Evolutionary conservation across 2,329 filamentous ascomycete genomes (phyloP), one percentile per base, ranked within the genome.

Genomic region (Metarhizium anisopliae): DNA sequence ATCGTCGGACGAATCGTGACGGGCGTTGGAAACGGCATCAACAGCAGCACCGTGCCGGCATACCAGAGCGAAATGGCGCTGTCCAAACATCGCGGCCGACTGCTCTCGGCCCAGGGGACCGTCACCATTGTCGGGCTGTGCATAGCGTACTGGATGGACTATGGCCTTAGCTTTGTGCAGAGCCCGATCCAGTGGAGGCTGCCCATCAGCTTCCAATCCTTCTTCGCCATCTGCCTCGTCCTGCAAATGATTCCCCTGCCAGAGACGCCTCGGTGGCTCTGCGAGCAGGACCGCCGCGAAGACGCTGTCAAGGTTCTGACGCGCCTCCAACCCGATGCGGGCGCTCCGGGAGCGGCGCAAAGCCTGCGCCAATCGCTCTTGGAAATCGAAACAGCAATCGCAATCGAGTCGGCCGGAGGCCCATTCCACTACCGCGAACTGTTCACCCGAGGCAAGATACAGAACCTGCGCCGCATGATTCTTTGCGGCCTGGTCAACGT

Each of bases 101-200:
- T 76, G 49, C 72, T 79, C 51, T 75, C 75, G 51, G 73, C 76
- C 2, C 73, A 72, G 58, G 72, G 71, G 16, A 73, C 67, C 4
- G 63, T 73, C 20, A 73, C 69, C 0, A 74, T 73, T 42, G 56
- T 75, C 14, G 72, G 72, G 4, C 61, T 74, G 1, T 68, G 67
- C 16, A 72, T 75, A 49, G 70, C 71, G 3, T 56, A 58, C 36
- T 62, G 59, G 59, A 52, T 64, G 4, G 69, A 71, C 57, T 70
- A 65, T 54, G 70, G 66, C 11, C 62, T 62, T 20, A 65, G 57
- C 42, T 65, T 63, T 50, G 63, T 62, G 16, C 52, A 62, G 1
- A 69, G 60, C 3, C 55, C 61, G 1, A 61, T 68, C 14, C 64
- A 68, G 54, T 73, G 69, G 70, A 67, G 71, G 30, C 68, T 73